phyloP scores from a whole-genome alignment of 495 filamentous ascomycete species.

The Penicillium riverlandense region DNA sequence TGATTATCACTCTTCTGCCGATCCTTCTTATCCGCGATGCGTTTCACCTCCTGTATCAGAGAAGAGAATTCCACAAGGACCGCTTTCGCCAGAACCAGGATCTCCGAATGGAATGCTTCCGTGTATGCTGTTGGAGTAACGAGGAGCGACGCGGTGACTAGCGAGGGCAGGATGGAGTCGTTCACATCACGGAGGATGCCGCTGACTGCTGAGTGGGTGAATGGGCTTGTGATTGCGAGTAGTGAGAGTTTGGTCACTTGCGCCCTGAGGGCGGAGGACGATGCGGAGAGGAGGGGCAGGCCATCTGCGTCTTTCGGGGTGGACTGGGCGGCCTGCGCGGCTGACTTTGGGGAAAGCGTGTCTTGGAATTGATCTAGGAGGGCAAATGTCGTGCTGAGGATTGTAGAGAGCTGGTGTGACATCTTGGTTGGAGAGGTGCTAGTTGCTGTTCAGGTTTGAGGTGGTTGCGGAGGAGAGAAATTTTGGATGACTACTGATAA shows the following conservation, averaged over 20 bases:
- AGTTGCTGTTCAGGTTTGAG: neutral
- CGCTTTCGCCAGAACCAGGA: conserved; percentile 22
- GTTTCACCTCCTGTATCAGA: conserved; percentile 29
- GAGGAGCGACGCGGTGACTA: conserved; percentile 61
- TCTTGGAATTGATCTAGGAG: conserved; percentile 33
- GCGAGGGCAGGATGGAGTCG: conserved; percentile 57
- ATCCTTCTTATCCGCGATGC: conserved; percentile 17
- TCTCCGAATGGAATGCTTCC: conserved; percentile 48
- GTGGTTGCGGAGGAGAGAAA: conserved; percentile 13
- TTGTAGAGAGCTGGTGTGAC: conserved; percentile 27
- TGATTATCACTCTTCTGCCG: conserved; percentile 16
- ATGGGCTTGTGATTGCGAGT: conserved; percentile 74
- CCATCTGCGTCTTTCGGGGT: conserved; percentile 34
- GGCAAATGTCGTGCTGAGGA: conserved; percentile 24
- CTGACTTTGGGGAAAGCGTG: conserved; percentile 20
- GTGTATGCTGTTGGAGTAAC: conserved; percentile 53
- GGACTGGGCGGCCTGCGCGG: conserved; percentile 13
- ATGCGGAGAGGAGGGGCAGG: conserved; percentile 57
- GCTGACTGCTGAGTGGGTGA: conserved; percentile 66
- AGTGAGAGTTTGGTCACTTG: conserved; percentile 83
- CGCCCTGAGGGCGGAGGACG: conserved; percentile 61
- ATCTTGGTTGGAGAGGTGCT: conserved; percentile 17
- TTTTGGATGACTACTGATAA: conserved; percentile 15
- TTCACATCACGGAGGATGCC: conserved; percentile 60
- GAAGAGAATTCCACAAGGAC: conserved; percentile 31